A percentile compares a stretch with the other conserved stretches of the same genome.
Evolutionary conservation across 768 basidiomycete species (phyloP).

Genomic region (Leccinum disarticulatum): DNA sequence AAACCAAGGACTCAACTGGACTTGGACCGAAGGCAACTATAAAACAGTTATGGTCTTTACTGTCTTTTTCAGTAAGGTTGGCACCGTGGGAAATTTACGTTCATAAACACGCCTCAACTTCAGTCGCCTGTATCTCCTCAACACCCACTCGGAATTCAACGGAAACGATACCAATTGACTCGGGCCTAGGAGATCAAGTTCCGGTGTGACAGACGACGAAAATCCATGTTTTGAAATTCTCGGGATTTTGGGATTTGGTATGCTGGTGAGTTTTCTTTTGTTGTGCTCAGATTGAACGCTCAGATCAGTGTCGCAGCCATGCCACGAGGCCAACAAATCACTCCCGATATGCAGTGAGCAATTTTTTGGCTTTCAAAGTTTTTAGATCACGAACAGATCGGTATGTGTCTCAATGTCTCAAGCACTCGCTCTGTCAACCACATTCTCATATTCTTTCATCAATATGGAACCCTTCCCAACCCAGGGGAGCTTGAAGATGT

Average conservation of each 20-base stretch:
- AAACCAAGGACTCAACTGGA: too few relatives aligned
- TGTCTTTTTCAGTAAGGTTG: background rate
- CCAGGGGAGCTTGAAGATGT: background rate
- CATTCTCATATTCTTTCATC: too few relatives aligned
- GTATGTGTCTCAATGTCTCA: background rate
- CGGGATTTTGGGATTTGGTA: background rate
- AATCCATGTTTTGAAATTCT: background rate
- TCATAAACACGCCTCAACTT: background rate
- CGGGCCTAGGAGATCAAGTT: background rate
- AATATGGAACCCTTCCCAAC: conserved; percentile 1
- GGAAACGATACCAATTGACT: background rate
- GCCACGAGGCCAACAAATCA: background rate
- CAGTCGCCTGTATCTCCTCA: background rate
- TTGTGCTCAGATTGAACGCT: background rate
- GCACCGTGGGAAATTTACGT: background rate
- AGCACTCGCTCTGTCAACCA: background rate
- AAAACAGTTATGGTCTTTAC: background rate
- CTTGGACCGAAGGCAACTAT: too few relatives aligned
- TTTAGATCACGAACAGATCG: background rate
- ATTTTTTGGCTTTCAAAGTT: background rate
- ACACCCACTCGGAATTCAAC: background rate
- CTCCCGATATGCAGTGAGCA: background rate
- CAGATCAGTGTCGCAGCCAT: background rate
- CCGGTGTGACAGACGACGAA: background rate
- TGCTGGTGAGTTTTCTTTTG: background rate